These are phyloP conservation scores for Miscanthus sacchariflorus DNA, from an alignment of 202 grass and related monocot species.

Conservation along the genomic window DNA sequence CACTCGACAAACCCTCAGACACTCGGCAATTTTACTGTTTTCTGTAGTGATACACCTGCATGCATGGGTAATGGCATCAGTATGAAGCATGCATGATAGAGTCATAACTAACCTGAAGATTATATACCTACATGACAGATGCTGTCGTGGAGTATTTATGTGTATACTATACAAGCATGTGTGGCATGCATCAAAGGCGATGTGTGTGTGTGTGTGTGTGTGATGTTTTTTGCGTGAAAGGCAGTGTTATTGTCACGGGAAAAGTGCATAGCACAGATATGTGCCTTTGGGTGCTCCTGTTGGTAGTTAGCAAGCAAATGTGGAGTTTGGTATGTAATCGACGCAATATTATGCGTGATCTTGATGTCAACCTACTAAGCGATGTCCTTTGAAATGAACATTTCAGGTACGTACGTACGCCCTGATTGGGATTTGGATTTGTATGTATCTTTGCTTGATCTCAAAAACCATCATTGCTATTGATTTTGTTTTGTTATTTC, in stretches of 20 bases:
- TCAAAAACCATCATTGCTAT: not conserved
- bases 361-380: slow-evolving; percentile 51
- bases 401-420: slow-evolving; percentile 16
- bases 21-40: too few relatives aligned
- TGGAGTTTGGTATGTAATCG: slow-evolving; percentile 60
- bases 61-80: slow-evolving; percentile 1
- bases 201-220: not conserved
- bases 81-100: slow-evolving; percentile 25
- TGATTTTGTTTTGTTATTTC: not conserved
- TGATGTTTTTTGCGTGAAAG: not conserved
- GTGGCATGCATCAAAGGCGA: not conserved
- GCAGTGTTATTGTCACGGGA: slow-evolving; percentile 41
- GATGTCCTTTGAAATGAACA: slow-evolving; percentile 28
- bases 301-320: slow-evolving; percentile 67
- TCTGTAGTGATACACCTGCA: not conserved
- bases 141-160: not conserved
- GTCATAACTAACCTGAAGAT: slow-evolving; percentile 42
- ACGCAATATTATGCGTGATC: slow-evolving; percentile 40
- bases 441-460: slow-evolving; percentile 2
- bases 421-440: slow-evolving; percentile 23
- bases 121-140: not conserved
- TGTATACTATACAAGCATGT: slow-evolving; percentile 25
- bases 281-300: slow-evolving; percentile 47
- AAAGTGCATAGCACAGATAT: slow-evolving; percentile 7
- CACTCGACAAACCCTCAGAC: too few relatives aligned